phyloP scores from a whole-genome alignment of 2,329 filamentous ascomycete species.

The Paradendryphiella salina region DNA sequence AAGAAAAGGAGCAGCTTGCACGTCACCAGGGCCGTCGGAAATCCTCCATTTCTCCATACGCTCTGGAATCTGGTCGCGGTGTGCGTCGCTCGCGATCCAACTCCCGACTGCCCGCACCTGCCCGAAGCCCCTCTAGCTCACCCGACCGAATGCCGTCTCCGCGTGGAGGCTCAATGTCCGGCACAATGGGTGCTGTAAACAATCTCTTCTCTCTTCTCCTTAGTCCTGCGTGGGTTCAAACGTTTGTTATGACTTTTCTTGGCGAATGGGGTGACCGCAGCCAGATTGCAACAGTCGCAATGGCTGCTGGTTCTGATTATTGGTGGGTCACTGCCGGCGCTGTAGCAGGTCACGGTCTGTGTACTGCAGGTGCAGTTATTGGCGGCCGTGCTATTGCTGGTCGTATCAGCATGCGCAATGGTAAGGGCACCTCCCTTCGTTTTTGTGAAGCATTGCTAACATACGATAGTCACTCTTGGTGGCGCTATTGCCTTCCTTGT shows the following conservation, averaged over 20 bases:
- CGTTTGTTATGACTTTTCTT: conserved; percentile 97
- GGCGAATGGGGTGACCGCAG: conserved; percentile 98
- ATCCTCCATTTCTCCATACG: conserved; percentile 72
- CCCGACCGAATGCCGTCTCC: conserved; percentile 51
- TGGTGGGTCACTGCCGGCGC: conserved; percentile 97
- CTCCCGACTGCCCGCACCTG: conserved; percentile 76
- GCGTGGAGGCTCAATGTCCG: conserved; percentile 58
- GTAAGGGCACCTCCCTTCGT: conserved; percentile 61
- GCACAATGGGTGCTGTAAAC: conserved; percentile 66
- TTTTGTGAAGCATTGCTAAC: conserved; percentile 28
- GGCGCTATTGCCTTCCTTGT: conserved; percentile 87
- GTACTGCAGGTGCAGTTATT: conserved; percentile 87
- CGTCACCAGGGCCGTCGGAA: conserved; percentile 65
- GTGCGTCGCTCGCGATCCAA: conserved; percentile 72
- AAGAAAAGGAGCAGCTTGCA: conserved; percentile 84
- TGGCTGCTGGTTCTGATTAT: conserved; percentile 97
- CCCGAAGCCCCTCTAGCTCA: conserved; percentile 72
- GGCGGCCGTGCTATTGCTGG: conserved; percentile 92
- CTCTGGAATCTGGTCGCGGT: conserved; percentile 74
- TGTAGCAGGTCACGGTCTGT: conserved; percentile 81
- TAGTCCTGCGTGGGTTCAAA: conserved; percentile 97
- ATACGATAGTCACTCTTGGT: conserved; percentile 76
- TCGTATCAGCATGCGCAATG: conserved; percentile 90
- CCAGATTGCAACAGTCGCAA: conserved; percentile 97
- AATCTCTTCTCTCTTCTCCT: conserved; percentile 87